Evolutionary conservation across 2,329 filamentous ascomycete genomes (phyloP).

Genomic region (Ceratocystis smalleyi): DNA sequence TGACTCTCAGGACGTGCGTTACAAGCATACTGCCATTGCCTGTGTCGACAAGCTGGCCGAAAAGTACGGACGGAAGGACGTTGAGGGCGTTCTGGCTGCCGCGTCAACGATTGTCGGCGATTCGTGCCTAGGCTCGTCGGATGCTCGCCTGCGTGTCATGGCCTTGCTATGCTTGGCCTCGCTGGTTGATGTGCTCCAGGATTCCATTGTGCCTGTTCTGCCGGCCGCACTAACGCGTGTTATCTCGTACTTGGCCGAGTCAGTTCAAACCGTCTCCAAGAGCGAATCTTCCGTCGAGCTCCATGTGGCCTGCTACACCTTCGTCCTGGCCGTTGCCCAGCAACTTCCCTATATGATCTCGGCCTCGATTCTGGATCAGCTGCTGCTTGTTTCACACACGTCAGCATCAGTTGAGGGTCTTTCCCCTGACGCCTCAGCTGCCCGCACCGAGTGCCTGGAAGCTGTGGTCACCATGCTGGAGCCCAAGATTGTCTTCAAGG

Average conservation of each 20-base stretch:
- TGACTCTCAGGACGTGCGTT: conserved; percentile 52
- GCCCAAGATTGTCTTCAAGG: conserved; percentile 57
- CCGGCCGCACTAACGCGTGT: conserved; percentile 59
- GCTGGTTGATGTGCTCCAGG: conserved; percentile 72
- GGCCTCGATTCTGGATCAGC: conserved; percentile 52
- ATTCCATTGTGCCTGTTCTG: conserved; percentile 70
- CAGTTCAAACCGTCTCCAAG: conserved; percentile 31
- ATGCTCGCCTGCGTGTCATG: conserved; percentile 60
- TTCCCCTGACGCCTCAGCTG: conserved; percentile 46
- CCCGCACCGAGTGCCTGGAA: conserved; percentile 52
- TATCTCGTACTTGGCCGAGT: conserved; percentile 53
- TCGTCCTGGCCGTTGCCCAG: conserved; percentile 65
- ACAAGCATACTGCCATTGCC: conserved; percentile 72
- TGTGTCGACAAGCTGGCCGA: conserved; percentile 89
- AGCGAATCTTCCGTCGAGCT: conserved; percentile 44
- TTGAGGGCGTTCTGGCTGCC: conserved; percentile 57
- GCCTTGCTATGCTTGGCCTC: conserved; percentile 81
- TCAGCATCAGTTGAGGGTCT: conserved; percentile 47
- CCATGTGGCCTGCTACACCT: conserved; percentile 67
- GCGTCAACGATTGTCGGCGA: conserved; percentile 62
- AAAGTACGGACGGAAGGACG: conserved; percentile 87
- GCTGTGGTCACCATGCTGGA: conserved; percentile 65
- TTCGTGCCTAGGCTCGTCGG: conserved; percentile 58
- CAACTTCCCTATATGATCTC: conserved; percentile 84
- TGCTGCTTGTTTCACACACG: conserved; percentile 55